Percentiles rank a stretch among this genome's conserved stretches.
These are phyloP conservation scores for Suhomyces chickasaworum DNA, from an alignment of 1,139 yeast genomes.

Conservation along the genomic window DNA sequence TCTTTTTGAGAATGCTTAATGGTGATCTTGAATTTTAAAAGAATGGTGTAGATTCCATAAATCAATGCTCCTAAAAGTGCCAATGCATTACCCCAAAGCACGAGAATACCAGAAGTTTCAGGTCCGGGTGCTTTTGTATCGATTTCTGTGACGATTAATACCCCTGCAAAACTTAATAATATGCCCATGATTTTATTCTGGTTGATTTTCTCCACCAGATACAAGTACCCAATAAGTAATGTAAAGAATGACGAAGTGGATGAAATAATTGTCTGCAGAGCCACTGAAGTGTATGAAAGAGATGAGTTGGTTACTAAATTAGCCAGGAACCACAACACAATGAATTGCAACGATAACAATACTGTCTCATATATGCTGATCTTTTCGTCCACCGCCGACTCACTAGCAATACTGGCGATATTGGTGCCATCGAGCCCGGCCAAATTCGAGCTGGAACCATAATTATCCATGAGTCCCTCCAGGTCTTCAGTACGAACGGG, in stretches of 20 bases:
- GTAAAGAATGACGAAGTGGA: constrained; percentile 95
- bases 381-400: constrained; percentile 16
- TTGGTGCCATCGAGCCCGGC: constrained; percentile 13
- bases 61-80: constrained; percentile 84
- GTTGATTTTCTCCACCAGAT: constrained; percentile 70
- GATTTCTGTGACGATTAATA: constrained; percentile 69
- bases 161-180: constrained; percentile 74
- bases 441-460: constrained; percentile 28
- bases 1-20: constrained; percentile 56
- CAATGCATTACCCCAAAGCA: constrained; percentile 72
- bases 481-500: constrained; percentile 11
- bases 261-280: constrained; percentile 87
- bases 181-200: constrained; percentile 67
- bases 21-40: constrained; percentile 68
- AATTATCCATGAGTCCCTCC: constrained; percentile 16
- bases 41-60: constrained; percentile 89
- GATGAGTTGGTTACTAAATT: constrained; percentile 88
- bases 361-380: constrained; percentile 52
- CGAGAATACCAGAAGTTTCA: constrained; percentile 33
- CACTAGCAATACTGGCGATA: constrained; percentile 9
- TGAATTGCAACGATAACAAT: constrained; percentile 73
- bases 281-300: constrained; percentile 84
- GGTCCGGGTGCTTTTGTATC: constrained; percentile 45
- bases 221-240: constrained; percentile 73
- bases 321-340: constrained; percentile 86